Conservation (phyloP, 2,329 filamentous ascomycete species). For the Neofusicoccum laricinum region DNA sequence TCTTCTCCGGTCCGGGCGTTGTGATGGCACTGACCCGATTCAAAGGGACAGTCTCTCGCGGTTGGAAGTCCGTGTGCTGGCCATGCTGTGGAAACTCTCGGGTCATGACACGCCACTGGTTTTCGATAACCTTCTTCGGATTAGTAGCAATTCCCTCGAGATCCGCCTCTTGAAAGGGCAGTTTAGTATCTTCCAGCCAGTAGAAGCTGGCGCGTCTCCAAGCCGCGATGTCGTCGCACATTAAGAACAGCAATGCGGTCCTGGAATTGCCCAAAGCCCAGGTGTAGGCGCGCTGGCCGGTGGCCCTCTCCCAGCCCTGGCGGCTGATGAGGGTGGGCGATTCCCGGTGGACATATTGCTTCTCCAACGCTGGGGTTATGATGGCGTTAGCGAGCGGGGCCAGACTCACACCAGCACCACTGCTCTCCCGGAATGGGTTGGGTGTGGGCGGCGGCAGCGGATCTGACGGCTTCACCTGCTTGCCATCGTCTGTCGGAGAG, state of each 20-base stretch:
- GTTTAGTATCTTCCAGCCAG: conserved; percentile 33
- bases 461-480: conserved; percentile 1
- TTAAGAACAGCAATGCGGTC: conserved; percentile 35
- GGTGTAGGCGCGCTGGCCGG: conserved; percentile 37
- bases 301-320: conserved; percentile 33
- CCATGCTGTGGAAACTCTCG: conserved; percentile 38
- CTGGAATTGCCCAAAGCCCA: conserved; percentile 39
- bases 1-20: conserved; percentile 23
- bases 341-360: conserved; percentile 34
- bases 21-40: conserved; percentile 26
- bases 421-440: conserved; percentile 34
- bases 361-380: conserved; percentile 33
- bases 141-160: conserved; percentile 38
- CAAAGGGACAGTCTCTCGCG: conserved; percentile 36
- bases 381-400: conserved; percentile 34
- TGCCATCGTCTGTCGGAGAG: not conserved
- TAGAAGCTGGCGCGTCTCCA: conserved; percentile 38
- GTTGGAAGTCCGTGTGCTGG: conserved; percentile 34
- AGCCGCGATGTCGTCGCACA: conserved; percentile 39
- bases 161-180: conserved; percentile 37
- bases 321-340: conserved; percentile 34
- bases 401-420: conserved; percentile 21
- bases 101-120: conserved; percentile 40
- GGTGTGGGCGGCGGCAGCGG: not conserved
- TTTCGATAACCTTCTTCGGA: conserved; percentile 35